phyloP scores from a whole-genome alignment of 208 protist genomes.

The Angomonas ambiguus region DNA sequence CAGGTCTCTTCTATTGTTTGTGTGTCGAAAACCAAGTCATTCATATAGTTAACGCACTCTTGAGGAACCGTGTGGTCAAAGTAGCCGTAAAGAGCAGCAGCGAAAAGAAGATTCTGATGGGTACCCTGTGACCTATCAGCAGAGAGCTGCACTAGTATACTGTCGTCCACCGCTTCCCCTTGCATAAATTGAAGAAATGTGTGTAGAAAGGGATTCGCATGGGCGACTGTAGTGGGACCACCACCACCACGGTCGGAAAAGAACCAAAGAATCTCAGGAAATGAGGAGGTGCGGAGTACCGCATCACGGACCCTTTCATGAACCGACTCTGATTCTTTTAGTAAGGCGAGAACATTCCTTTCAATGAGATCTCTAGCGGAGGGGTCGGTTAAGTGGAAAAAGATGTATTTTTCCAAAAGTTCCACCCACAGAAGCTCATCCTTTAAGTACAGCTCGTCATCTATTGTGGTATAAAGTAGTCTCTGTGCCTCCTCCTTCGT shows the following conservation, averaged over 20 bases:
- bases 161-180: background rate
- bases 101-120: background rate
- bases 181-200: background rate
- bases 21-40: background rate
- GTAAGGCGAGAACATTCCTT: background rate
- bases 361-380: background rate
- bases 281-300: background rate
- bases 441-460: background rate
- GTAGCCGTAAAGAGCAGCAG: background rate
- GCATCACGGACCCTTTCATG: background rate
- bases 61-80: background rate
- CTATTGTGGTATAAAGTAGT: background rate
- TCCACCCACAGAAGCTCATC: background rate
- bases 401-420: slow-evolving; percentile 1
- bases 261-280: background rate
- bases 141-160: background rate
- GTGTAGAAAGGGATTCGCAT: background rate
- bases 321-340: background rate
- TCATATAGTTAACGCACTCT: background rate
- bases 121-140: background rate
- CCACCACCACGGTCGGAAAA: background rate
- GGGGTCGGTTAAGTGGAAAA: background rate
- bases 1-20: background rate
- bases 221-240: background rate
- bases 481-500: background rate